A percentile compares a stretch with the other conserved stretches of the same genome.
Conservation (phyloP, 768 basidiomycete species). For the Imleria badia region DNA sequence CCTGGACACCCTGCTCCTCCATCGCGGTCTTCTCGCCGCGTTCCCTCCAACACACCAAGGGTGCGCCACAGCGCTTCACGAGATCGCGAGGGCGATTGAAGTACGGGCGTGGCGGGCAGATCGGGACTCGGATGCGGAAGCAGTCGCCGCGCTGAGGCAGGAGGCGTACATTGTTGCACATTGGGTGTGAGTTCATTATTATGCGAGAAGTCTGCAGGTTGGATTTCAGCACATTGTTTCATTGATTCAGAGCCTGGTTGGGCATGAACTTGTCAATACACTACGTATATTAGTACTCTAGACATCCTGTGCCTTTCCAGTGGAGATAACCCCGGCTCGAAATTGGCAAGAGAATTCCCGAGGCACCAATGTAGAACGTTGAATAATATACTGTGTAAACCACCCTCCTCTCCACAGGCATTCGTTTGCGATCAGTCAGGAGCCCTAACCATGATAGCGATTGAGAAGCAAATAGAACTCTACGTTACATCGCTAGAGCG, state of each 20-base stretch:
- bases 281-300: no score
- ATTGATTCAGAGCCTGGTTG: no score
- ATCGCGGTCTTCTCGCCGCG: conserved; percentile 66
- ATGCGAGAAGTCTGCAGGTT: conserved; percentile 7
- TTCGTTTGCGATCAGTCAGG: no score
- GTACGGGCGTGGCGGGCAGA: conserved; percentile 67
- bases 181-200: conserved; percentile 14
- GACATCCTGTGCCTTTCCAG: no score
- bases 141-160: conserved; percentile 64
- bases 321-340: no score
- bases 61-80: conserved; percentile 64
- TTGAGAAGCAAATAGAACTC: background rate
- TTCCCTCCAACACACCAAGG: conserved; percentile 62
- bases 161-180: conserved; percentile 60
- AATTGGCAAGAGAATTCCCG: no score
- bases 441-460: background rate
- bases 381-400: no score
- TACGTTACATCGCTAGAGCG: conserved; percentile 15
- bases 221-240: background rate
- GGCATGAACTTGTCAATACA: no score
- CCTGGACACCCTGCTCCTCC: conserved; percentile 74
- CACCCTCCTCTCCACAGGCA: no score
- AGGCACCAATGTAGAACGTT: no score
- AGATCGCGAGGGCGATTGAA: conserved; percentile 65
- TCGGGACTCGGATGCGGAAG: conserved; percentile 68